These are phyloP conservation scores for Cryptococcus hybrid DNA, from an alignment of 1,284 basidiomycete genomes.

Conservation along the genomic window DNA sequence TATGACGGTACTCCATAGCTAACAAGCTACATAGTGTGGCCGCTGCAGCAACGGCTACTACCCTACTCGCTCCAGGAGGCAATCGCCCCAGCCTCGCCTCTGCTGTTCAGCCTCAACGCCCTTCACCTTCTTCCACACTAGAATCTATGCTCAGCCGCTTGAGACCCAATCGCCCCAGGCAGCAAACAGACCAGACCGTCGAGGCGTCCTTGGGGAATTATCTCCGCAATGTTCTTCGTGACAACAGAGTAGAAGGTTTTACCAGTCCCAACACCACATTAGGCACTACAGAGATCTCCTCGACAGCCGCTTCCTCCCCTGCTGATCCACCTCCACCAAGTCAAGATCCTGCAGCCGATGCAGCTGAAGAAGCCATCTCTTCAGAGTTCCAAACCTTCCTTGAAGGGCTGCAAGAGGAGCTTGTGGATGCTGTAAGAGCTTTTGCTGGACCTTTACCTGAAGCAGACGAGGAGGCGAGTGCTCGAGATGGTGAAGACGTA, in stretches of 20 bases:
- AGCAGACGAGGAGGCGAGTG: constrained; percentile 2
- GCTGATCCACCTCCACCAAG: constrained; percentile 8
- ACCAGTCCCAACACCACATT: too few species aligned
- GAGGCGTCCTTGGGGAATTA: constrained; percentile 43
- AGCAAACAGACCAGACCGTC: constrained; percentile 22
- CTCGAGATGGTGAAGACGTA: constrained; percentile 5
- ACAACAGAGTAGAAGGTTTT: constrained; percentile 20
- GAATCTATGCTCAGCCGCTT: constrained; percentile 40
- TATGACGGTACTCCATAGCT: too few species aligned
- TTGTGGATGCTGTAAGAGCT: constrained; percentile 40
- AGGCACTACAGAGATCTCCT: too few species aligned
- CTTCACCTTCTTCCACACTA: constrained; percentile 29
- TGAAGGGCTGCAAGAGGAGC: constrained; percentile 38
- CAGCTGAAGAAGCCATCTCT: constrained; percentile 12
- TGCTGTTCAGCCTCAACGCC: constrained; percentile 7
- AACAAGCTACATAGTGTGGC: constrained; percentile 42
- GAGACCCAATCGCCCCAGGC: constrained; percentile 23
- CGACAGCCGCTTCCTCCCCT: background rate
- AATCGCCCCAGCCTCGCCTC: constrained; percentile 14
- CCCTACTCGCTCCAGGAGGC: constrained; percentile 29
- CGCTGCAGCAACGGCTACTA: constrained; percentile 44
- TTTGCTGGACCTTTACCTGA: constrained; percentile 25
- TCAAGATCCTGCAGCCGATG: background rate
- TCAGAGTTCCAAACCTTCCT: constrained; percentile 45
- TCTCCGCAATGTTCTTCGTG: constrained; percentile 36